phyloP scores from a whole-genome alignment of 1,139 yeast genomes.

The Petasospora rhodanensis region DNA sequence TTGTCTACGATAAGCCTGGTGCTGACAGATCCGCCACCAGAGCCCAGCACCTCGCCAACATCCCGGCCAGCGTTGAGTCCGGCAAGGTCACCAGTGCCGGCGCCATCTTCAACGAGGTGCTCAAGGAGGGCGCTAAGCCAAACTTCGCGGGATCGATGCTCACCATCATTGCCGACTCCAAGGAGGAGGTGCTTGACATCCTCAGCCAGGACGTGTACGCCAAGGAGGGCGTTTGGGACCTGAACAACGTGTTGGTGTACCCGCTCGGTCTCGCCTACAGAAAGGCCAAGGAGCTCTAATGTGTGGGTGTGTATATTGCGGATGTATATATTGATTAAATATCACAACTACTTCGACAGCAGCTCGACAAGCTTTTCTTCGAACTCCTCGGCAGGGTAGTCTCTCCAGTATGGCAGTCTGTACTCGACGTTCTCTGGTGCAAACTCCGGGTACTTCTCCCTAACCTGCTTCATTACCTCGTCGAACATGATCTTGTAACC shows the following conservation, averaged over 20 bases:
- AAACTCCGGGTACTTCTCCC: conserved; percentile 42
- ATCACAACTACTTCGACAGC: too few species aligned
- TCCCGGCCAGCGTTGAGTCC: conserved; percentile 44
- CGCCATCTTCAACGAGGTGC: conserved; percentile 47
- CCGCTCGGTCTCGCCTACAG: conserved; percentile 51
- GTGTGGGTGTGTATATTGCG: background rate
- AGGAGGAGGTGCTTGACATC: conserved; percentile 58
- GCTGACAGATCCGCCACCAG: conserved; percentile 54
- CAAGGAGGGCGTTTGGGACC: conserved; percentile 71
- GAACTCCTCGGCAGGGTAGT: conserved; percentile 18
- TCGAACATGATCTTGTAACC: conserved; percentile 54
- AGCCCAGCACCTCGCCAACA: conserved; percentile 52
- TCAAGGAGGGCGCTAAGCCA: conserved; percentile 38
- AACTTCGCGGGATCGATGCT: conserved; percentile 69
- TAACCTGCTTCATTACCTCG: conserved; percentile 37
- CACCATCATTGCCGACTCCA: conserved; percentile 57
- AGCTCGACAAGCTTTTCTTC: conserved; percentile 5
- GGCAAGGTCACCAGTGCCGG: conserved; percentile 66
- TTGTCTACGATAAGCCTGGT: conserved; percentile 66
- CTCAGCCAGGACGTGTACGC: conserved; percentile 62
- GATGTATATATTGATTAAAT: background rate
- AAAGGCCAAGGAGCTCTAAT: conserved; percentile 28
- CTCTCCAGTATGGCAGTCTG: conserved; percentile 38
- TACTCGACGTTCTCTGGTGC: conserved; percentile 34
- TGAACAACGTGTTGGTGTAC: conserved; percentile 54